Percentiles rank a stretch among this genome's conserved stretches.
Evolutionary conservation across 2,329 filamentous ascomycete genomes (phyloP).

Genomic region (Claviceps purpurea): DNA sequence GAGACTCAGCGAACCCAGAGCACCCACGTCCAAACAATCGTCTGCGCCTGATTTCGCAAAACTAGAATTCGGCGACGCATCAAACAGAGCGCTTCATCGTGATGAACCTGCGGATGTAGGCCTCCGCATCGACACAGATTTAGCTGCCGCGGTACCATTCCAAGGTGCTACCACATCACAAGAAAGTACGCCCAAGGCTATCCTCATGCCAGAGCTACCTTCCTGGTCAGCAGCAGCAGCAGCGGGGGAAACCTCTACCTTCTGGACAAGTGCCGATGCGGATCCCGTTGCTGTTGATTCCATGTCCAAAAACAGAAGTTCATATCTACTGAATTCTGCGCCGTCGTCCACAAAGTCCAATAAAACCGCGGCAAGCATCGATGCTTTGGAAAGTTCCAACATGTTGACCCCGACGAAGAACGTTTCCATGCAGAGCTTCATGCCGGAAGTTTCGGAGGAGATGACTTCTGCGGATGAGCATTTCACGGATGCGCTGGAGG

Average conservation of each 20-base stretch:
- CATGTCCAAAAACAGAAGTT: conserved; percentile 29
- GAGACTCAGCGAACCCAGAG: conserved; percentile 16
- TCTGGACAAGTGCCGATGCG: conserved; percentile 12
- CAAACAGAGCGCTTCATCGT: conserved; percentile 11
- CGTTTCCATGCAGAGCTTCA: conserved; percentile 5
- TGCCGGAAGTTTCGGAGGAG: conserved; percentile 16
- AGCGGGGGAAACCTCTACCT: conserved; percentile 2
- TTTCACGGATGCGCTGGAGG: conserved; percentile 22
- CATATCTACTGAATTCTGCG: conserved; percentile 26
- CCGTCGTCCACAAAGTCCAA: conserved; percentile 19
- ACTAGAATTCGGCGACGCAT: conserved; percentile 16
- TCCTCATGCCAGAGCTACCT: conserved; percentile 19
- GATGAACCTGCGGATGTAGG: conserved; percentile 10
- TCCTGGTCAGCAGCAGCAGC: conserved; percentile 5
- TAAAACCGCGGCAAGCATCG: conserved; percentile 13
- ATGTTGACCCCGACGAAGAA: conserved; percentile 15
- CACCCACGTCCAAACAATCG: conserved; percentile 19
- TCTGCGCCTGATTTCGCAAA: conserved; percentile 19
- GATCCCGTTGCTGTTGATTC: conserved; percentile 27
- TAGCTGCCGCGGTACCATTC: conserved; percentile 17
- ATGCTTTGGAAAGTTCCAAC: conserved; percentile 10
- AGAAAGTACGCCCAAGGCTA: conserved; percentile 56
- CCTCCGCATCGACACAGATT: conserved; percentile 29
- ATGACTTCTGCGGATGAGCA: conserved; percentile 22
- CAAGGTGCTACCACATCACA: conserved; percentile 45